These are phyloP conservation scores for Fusarium torreyae DNA, from an alignment of 2,329 filamentous ascomycete species.

Conservation along the genomic window DNA sequence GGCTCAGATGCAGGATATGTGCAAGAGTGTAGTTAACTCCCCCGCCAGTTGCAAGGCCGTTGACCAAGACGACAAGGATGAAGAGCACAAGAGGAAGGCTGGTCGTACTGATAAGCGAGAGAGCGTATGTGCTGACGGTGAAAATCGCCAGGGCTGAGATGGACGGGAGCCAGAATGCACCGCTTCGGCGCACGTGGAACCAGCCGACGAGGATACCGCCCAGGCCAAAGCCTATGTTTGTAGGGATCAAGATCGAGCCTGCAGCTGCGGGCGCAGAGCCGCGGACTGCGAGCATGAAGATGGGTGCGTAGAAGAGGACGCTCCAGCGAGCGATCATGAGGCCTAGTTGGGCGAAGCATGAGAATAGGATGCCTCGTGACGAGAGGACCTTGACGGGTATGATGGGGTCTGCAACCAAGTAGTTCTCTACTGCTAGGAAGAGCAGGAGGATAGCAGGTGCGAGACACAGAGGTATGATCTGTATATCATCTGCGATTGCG, in stretches of 20 bases:
- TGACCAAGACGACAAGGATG: constrained; percentile 74
- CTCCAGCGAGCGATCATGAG: constrained; percentile 88
- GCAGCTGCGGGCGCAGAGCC: constrained; percentile 78
- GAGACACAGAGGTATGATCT: constrained; percentile 70
- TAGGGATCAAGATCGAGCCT: constrained; percentile 84
- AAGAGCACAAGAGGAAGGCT: constrained; percentile 67
- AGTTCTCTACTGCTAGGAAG: constrained; percentile 75
- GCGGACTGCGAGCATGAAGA: constrained; percentile 83
- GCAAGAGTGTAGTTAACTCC: constrained; percentile 86
- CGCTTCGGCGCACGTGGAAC: constrained; percentile 80
- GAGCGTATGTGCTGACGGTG: constrained; percentile 68
- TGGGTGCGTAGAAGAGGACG: constrained; percentile 84
- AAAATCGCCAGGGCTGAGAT: constrained; percentile 75
- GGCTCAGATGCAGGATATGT: constrained; percentile 81
- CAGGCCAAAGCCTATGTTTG: constrained; percentile 82
- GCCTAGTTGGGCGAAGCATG: constrained; percentile 80
- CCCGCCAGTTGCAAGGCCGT: constrained; percentile 81
- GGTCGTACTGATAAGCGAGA: constrained; percentile 70
- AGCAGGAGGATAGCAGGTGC: constrained; percentile 67
- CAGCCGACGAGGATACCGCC: constrained; percentile 82
- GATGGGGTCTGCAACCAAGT: constrained; percentile 77
- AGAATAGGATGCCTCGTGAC: constrained; percentile 79
- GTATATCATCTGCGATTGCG: constrained; percentile 76
- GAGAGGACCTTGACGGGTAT: constrained; percentile 80
- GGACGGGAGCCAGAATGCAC: constrained; percentile 79